These are phyloP conservation scores for Vitrella brassicaformis DNA, from an alignment of 73 alveolate species.

Conservation along the genomic window DNA sequence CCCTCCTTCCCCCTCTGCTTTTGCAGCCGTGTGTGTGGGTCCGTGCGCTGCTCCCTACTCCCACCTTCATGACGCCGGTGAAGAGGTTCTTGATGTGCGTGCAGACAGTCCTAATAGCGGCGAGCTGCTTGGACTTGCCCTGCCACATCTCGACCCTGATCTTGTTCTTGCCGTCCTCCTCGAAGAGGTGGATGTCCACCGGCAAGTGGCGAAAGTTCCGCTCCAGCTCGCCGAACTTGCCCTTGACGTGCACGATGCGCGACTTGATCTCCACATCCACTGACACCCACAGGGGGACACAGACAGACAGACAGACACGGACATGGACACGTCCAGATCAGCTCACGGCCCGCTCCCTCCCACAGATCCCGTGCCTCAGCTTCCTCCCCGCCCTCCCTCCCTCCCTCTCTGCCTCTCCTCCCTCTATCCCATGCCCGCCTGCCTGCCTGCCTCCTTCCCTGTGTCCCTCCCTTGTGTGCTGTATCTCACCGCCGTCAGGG, in stretches of 20 bases:
- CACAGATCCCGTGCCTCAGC: too few relatives aligned
- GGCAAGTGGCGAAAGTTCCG: conserved; percentile 38
- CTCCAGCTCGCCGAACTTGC: conserved; percentile 22
- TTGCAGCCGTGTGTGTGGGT: too few relatives aligned
- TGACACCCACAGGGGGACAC: neutral
- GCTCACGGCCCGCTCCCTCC: neutral
- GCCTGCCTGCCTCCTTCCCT: too few relatives aligned
- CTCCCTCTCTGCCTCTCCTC: too few relatives aligned
- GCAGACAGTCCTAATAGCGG: conserved; percentile 25
- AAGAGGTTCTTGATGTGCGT: conserved; percentile 28
- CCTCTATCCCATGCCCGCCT: too few relatives aligned
- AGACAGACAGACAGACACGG: neutral
- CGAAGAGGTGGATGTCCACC: conserved; percentile 9
- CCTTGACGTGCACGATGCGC: conserved; percentile 3
- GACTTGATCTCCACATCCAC: neutral
- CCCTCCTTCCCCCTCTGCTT: too few relatives aligned
- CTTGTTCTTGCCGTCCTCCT: conserved; percentile 25
- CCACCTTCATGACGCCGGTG: neutral
- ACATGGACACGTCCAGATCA: neutral
- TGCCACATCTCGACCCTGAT: conserved; percentile 6
- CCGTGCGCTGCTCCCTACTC: too few relatives aligned
- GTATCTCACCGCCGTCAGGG: neutral
- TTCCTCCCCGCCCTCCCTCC: too few relatives aligned
- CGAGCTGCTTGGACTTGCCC: conserved; percentile 36
- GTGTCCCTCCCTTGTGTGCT: too few relatives aligned